Evolutionary conservation across 176 grass and related monocot species (phyloP).

Genomic region (Oryza meyeriana): DNA sequence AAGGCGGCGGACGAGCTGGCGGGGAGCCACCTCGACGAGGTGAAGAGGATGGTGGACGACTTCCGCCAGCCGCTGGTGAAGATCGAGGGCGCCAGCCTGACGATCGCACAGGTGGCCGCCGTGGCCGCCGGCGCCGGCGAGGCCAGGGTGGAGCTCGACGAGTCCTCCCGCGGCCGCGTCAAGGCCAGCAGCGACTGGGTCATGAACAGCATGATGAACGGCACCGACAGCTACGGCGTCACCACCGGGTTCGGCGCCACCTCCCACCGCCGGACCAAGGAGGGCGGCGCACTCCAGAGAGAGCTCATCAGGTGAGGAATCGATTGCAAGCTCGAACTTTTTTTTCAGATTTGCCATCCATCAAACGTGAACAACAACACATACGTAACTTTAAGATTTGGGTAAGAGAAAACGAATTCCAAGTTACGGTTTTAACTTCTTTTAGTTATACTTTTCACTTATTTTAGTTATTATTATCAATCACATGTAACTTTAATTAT

Average conservation of each 20-base stretch:
- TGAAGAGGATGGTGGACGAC: conserved; percentile 81
- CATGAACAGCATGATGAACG: conserved; percentile 73
- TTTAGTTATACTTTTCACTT: too few species aligned
- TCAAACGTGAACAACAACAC: too few species aligned
- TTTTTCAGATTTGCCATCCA: too few species aligned
- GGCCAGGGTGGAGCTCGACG: conserved; percentile 74
- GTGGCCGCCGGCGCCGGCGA: conserved; percentile 50
- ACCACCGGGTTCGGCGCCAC: conserved; percentile 96
- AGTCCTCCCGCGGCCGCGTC: conserved; percentile 61
- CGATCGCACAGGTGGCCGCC: conserved; percentile 80
- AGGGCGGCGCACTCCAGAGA: conserved; percentile 71
- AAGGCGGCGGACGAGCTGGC: conserved; percentile 54
- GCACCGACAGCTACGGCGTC: conserved; percentile 95
- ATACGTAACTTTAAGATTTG: too few species aligned
- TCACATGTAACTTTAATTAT: too few species aligned
- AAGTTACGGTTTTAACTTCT: too few species aligned
- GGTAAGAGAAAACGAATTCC: too few species aligned
- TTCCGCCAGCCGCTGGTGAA: conserved; percentile 50
- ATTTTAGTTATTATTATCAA: too few species aligned
- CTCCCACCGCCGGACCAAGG: conserved; percentile 83
- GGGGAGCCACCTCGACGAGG: conserved; percentile 78
- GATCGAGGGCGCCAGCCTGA: conserved; percentile 74
- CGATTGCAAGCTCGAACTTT: background rate
- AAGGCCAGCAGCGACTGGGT: conserved; percentile 90
- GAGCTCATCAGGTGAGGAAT: conserved; percentile 79